Percentiles rank a stretch among this genome's conserved stretches.
Evolutionary conservation across 139 green algal genomes (phyloP).

Genomic region (Diplosphaera chodatii): DNA sequence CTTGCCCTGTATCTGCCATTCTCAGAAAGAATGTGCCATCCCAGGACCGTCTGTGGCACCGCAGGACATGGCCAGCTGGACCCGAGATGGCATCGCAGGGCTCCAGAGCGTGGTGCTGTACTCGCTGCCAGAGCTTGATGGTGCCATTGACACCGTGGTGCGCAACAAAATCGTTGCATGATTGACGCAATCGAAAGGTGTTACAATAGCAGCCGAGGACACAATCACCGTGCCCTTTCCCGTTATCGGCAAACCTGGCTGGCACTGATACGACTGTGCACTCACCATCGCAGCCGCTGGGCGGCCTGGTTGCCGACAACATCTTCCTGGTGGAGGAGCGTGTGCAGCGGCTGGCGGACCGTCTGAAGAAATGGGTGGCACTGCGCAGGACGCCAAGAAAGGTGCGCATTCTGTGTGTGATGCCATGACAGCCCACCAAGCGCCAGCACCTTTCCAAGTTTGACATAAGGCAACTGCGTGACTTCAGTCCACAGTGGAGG

Average conservation of each 20-base stretch:
- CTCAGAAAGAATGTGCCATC: no score
- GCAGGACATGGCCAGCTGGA: slow-evolving; percentile 77
- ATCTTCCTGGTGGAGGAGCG: slow-evolving; percentile 89
- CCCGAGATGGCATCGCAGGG: slow-evolving; percentile 65
- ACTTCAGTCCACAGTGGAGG: no score
- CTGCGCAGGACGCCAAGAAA: slow-evolving; percentile 29
- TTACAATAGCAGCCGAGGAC: no score
- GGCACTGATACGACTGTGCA: no score
- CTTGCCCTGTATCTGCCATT: no score
- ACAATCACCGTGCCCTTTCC: no score
- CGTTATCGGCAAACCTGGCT: no score
- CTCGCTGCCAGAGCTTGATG: slow-evolving; percentile 93
- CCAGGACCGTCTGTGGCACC: not conserved
- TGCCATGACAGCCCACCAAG: no score
- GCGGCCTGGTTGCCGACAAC: slow-evolving; percentile 85
- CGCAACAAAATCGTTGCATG: slow-evolving; percentile 6
- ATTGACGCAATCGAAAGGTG: no score
- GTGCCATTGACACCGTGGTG: slow-evolving; percentile 86
- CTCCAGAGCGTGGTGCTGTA: slow-evolving; percentile 95
- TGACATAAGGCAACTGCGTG: no score
- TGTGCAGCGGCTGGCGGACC: slow-evolving; percentile 57
- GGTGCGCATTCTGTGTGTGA: no score
- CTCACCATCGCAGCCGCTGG: slow-evolving; percentile 50
- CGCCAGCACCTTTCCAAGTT: no score
- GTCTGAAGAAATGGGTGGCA: slow-evolving; percentile 71